These are phyloP conservation scores for Neonectria ditissima DNA, from an alignment of 2,329 filamentous ascomycete species.

Conservation along the genomic window DNA sequence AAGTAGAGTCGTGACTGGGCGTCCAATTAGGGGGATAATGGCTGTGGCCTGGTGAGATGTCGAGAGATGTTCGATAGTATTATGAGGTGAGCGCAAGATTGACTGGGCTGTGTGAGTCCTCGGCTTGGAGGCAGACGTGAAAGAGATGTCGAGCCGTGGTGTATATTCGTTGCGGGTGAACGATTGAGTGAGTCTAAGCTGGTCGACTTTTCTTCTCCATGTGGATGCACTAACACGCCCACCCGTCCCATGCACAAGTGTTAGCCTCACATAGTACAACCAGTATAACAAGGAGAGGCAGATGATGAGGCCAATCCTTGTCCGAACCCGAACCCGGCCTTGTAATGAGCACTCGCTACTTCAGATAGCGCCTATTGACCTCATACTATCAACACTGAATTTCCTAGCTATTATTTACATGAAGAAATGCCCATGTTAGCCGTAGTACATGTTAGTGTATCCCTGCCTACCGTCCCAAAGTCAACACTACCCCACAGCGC, in stretches of 20 bases:
- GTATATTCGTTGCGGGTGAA: conserved; percentile 1
- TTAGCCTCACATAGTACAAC: no score
- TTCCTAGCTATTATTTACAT: no score
- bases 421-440: not conserved
- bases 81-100: not conserved
- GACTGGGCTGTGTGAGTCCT: not conserved
- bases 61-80: not conserved
- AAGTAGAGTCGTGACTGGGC: conserved; percentile 4
- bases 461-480: conserved; percentile 4
- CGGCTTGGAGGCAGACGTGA: not conserved
- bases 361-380: no score
- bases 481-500: conserved; percentile 9
- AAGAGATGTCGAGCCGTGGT: not conserved
- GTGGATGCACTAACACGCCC: not conserved
- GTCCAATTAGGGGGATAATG: not conserved
- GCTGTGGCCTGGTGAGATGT: not conserved
- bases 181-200: not conserved
- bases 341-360: no score
- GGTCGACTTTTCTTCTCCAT: conserved; percentile 14
- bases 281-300: not conserved
- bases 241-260: not conserved
- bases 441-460: not conserved
- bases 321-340: not conserved
- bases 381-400: no score
- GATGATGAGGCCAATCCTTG: not conserved